phyloP scores from a whole-genome alignment of 2,329 filamentous ascomycete species.

The Calonectria leucothoes region DNA sequence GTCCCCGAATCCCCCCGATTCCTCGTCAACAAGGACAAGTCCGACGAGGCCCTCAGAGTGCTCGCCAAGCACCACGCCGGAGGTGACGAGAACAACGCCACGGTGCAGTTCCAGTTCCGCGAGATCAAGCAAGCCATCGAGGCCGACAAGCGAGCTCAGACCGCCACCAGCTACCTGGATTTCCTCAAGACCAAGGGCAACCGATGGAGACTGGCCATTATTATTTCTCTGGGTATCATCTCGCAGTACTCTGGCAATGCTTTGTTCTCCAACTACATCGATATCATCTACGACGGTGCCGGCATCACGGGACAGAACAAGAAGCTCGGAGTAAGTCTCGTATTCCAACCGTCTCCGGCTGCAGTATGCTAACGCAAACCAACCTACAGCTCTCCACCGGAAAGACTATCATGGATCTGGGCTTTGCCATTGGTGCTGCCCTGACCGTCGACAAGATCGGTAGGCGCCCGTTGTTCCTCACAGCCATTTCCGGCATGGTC shows the following conservation, averaged over 20 bases:
- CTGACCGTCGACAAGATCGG: constrained; percentile 62
- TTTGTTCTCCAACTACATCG: constrained; percentile 75
- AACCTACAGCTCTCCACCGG: constrained; percentile 57
- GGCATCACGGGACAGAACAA: constrained; percentile 68
- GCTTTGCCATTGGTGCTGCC: constrained; percentile 66
- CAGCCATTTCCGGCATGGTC: constrained; percentile 61
- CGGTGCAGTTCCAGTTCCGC: constrained; percentile 73
- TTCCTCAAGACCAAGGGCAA: constrained; percentile 73
- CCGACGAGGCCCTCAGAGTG: constrained; percentile 70
- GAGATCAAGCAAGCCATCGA: constrained; percentile 75
- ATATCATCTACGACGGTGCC: constrained; percentile 69
- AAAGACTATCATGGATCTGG: constrained; percentile 69
- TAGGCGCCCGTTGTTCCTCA: constrained; percentile 65
- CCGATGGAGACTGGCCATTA: constrained; percentile 70
- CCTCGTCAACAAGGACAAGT: constrained; percentile 72
- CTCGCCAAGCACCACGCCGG: constrained; percentile 74
- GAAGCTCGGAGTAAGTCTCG: constrained; percentile 61
- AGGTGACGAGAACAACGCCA: constrained; percentile 66
- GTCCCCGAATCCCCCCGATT: constrained; percentile 77
- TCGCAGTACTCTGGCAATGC: constrained; percentile 77
- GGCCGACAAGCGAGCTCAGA: constrained; percentile 64
- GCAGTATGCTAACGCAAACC: background rate
- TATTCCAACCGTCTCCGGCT: background rate
- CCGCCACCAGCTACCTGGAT: constrained; percentile 66
- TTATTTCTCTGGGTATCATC: constrained; percentile 73